These are phyloP conservation scores for Mycena olivaceomarginata DNA, from an alignment of 768 basidiomycete genomes.

Conservation along the genomic window DNA sequence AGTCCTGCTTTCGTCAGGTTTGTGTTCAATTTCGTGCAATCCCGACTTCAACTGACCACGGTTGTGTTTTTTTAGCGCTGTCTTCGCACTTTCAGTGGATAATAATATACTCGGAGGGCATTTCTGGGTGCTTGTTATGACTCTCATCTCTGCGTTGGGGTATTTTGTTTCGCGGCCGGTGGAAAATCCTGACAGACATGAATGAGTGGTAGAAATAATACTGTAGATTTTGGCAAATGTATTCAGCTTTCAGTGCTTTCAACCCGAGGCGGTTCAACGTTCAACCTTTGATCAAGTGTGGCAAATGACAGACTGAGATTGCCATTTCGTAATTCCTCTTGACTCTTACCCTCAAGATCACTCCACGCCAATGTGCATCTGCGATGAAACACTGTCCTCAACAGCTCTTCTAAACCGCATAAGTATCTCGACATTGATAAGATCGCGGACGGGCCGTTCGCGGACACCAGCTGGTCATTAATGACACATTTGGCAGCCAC, in stretches of 20 bases:
- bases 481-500: background rate
- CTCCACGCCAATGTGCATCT: no score
- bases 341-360: no score
- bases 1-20: constrained; percentile 75
- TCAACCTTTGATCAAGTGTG: no score
- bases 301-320: no score
- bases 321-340: no score
- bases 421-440: background rate
- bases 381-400: background rate
- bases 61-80: background rate
- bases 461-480: background rate
- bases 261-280: no score
- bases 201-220: background rate
- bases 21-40: constrained; percentile 8
- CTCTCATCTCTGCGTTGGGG: background rate
- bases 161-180: constrained; percentile 3
- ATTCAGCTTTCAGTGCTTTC: no score
- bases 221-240: no score
- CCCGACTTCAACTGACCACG: no score
- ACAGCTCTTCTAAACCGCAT: background rate
- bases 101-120: background rate
- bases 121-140: constrained; percentile 15
- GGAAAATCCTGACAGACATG: constrained; percentile 8
- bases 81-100: constrained; percentile 4
- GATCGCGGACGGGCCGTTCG: background rate